Base-by-base conservation (phyloP, 257 asterid genomes). In the Eustoma russellianum region DNA sequence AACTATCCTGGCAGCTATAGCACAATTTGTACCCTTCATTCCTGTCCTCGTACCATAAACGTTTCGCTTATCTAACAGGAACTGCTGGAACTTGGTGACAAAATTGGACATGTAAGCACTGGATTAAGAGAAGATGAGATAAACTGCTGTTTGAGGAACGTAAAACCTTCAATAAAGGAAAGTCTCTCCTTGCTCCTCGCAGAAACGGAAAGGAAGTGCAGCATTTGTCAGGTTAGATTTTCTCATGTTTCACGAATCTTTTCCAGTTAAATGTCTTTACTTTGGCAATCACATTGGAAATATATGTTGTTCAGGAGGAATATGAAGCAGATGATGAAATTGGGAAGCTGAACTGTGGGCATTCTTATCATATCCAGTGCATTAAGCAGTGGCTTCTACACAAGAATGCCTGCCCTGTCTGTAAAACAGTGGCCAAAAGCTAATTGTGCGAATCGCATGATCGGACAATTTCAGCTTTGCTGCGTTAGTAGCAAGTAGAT, bases 11-110 rank as follows among this genome's bases (percentile, higher is more conserved):
- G 30, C 30, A 24, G 30, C 2, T 2, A 24, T 24, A 4, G 30
- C 30, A 24, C 30, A 24, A 2, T 24, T 24, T 24, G 48, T 59
- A 30, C 6, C 28, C 46, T 57, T 30, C 19, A 38, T 38, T 30
- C 19, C 12, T 52, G n/a, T n/a, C n/a, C 19, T 15, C 5, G 5
- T 4, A 38, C 30, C 43, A 38, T 15, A 18, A 34, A 15, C 9
- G 13, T 10, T 18, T 57, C 35, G 53, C 59, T 54, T 17, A 47
- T 19, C 52, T 12, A 67, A 68, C 81, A 90, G 98, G 91, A 90
- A 68, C 56, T 90, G 67, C 72, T 90, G 67, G 95, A 90, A 66
- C 98, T 91, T 1, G 90, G 94, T 24, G 98, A 90, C 52, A 74
- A 75, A 62, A 90, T 90, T 51, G 96, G 98, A 48, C 56, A 72